Base-by-base conservation (phyloP, 129 eudicot genomes). In the Mikania micrantha region DNA sequence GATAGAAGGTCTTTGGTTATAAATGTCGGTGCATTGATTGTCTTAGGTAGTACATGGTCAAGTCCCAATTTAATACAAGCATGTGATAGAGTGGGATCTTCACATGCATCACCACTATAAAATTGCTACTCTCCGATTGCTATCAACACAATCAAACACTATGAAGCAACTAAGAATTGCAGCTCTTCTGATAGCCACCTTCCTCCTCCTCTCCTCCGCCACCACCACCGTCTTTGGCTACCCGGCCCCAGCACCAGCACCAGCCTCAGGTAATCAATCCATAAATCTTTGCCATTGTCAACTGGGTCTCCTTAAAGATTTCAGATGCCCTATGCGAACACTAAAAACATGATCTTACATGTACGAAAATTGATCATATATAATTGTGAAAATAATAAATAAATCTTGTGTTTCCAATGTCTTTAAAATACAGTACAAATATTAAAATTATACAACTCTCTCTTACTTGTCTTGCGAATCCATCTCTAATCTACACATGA, bases 201-300 rank as follows among this genome's bases (percentile, higher is more conserved):
- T 73, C 39, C 48, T 81, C 47, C 62, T 76, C 44, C 12, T 61
- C 69, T 52, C 69, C 57, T 65, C 81, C 31, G 54, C 28, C 49
- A 5, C 62, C 35, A 34, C 67, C 47, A 6, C 73, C 16, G 17
- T 19, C 24, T 34, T 57, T 54, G 36, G 2, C 3, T 64, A 36
- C 3, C 50, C 28, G 0, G 21, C 68, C 9, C 74, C 54, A 7
- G 8, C 78, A 0, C 66, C 78, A 4, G 10, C 78, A 1, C 75
- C 71, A 63, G 5, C 69, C 1, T 41, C 16, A 73, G 54, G 80
- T 74, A 78, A 54, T 15, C n/a, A 32, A 9, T 9, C 38, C 1
- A 7, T 13, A 3, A 28, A 42, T 47, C 11, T 35, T 6, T 4
- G 0, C 1, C 10, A 50, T 54, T 64, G n/a, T n/a, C n/a, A n/a